Evolutionary conservation across 306 rosid genomes (phyloP).

Genomic region (Trifolium pratense): DNA sequence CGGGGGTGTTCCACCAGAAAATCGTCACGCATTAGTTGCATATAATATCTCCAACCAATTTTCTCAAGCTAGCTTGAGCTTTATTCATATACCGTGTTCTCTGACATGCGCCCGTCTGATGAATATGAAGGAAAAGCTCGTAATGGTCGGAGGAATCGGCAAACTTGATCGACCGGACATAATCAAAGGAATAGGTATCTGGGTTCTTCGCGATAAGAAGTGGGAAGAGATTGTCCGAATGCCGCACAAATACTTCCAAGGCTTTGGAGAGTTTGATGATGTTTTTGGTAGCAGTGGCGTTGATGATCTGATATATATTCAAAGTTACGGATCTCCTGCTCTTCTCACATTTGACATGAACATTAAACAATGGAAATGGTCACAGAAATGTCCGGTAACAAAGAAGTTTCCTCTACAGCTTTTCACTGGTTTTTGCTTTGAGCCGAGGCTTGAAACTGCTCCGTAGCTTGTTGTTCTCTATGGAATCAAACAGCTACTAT

Average conservation of each 20-base stretch:
- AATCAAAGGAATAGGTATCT: conserved; percentile 93
- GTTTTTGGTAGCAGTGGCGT: conserved; percentile 91
- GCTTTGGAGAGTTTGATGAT: conserved; percentile 96
- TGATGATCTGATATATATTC: conserved; percentile 80
- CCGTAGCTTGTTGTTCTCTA: conserved; percentile 55
- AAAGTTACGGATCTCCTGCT: conserved; percentile 92
- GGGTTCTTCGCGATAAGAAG: conserved; percentile 74
- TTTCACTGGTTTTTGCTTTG: conserved; percentile 92
- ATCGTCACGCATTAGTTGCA: conserved; percentile 73
- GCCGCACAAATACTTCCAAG: conserved; percentile 95
- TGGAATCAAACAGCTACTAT: conserved; percentile 33
- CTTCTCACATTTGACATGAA: conserved; percentile 79
- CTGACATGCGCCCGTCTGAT: conserved; percentile 93
- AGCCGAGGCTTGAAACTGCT: conserved; percentile 84
- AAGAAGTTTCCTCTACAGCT: conserved; percentile 93
- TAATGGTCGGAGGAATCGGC: conserved; percentile 98
- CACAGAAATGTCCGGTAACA: conserved; percentile 86
- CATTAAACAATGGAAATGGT: conserved; percentile 88
- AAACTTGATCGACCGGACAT: conserved; percentile 80
- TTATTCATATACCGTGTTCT: conserved; percentile 76
- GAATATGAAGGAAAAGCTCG: conserved; percentile 90
- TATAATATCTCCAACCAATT: conserved; percentile 59
- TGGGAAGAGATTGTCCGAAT: conserved; percentile 85
- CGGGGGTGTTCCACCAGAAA: conserved; percentile 59
- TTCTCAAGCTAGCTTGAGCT: conserved; percentile 63